Conservation (phyloP, 2,329 filamentous ascomycete genomes). For the Diaporthe eres region DNA sequence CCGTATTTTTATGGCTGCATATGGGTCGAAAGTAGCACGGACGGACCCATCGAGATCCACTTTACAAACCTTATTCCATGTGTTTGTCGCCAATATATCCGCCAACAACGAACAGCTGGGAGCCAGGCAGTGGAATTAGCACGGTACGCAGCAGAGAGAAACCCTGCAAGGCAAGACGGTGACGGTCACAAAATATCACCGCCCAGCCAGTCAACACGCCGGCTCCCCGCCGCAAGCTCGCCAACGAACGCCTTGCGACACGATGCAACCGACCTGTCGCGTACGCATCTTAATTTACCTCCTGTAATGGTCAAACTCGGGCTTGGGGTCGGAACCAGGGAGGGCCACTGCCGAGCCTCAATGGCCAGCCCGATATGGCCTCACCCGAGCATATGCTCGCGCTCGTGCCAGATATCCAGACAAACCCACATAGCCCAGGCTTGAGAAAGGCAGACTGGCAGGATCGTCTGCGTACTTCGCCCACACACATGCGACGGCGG, state of each 20-base stretch:
- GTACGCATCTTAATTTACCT: background rate
- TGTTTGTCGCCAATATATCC: background rate
- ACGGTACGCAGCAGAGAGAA: background rate
- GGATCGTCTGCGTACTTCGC: background rate
- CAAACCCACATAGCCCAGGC: background rate
- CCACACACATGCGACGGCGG: background rate
- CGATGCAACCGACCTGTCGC: background rate
- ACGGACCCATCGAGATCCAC: conserved; percentile 19
- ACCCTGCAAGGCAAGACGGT: background rate
- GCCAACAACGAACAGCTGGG: background rate
- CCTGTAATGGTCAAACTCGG: background rate
- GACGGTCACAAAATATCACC: background rate
- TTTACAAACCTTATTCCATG: conserved; percentile 8
- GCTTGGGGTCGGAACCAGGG: background rate
- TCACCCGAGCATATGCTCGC: background rate
- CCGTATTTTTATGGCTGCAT: background rate
- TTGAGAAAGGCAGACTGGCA: background rate
- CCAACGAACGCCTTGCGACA: background rate
- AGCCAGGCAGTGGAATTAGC: background rate
- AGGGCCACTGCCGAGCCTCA: conserved; percentile 16
- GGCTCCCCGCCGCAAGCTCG: background rate
- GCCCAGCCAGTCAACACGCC: background rate
- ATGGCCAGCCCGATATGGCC: background rate
- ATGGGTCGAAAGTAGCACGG: background rate
- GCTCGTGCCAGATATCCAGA: background rate